Conservation (phyloP, 108 stramenopile genomes). For the Cyclotella choctawhatcheeana region DNA sequence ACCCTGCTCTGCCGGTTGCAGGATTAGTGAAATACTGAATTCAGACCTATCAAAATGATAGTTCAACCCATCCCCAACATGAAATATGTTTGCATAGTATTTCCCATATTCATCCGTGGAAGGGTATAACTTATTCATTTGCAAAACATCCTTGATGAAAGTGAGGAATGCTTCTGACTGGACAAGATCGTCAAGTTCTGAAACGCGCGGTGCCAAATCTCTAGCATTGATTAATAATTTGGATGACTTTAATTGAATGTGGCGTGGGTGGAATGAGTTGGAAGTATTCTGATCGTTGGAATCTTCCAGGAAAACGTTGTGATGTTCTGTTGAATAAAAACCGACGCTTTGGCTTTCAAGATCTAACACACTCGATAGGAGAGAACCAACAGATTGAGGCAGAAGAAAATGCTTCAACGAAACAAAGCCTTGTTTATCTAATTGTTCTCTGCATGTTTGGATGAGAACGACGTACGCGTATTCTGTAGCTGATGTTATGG, state of each 20-base stretch:
- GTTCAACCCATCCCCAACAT: conserved; percentile 35
- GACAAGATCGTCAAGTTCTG: conserved; percentile 17
- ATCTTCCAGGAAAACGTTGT: conserved; percentile 36
- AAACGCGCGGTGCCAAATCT: conserved; percentile 14
- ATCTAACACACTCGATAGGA: conserved; percentile 21
- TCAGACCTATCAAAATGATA: conserved; percentile 43
- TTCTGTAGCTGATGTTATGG: not conserved
- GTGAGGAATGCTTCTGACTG: conserved; percentile 10
- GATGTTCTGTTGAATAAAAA: conserved; percentile 32
- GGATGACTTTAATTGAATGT: conserved; percentile 30
- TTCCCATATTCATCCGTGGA: conserved; percentile 33
- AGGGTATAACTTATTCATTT: conserved; percentile 29
- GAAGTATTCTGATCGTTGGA: not conserved
- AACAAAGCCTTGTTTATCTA: conserved; percentile 19
- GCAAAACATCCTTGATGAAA: conserved; percentile 28
- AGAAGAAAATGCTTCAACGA: conserved; percentile 17
- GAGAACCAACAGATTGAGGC: not conserved
- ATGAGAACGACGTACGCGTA: not conserved
- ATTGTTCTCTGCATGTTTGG: conserved; percentile 10
- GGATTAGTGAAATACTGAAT: conserved; percentile 39
- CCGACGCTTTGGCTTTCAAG: conserved; percentile 24
- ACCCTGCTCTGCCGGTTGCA: conserved; percentile 31
- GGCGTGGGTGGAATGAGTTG: conserved; percentile 24
- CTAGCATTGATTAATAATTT: conserved; percentile 34
- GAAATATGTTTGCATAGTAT: conserved; percentile 44